Percentiles rank a stretch among this genome's conserved stretches.
These are phyloP conservation scores for Pistacia integerrima DNA, from an alignment of 345 rosid genomes.

Conservation along the genomic window DNA sequence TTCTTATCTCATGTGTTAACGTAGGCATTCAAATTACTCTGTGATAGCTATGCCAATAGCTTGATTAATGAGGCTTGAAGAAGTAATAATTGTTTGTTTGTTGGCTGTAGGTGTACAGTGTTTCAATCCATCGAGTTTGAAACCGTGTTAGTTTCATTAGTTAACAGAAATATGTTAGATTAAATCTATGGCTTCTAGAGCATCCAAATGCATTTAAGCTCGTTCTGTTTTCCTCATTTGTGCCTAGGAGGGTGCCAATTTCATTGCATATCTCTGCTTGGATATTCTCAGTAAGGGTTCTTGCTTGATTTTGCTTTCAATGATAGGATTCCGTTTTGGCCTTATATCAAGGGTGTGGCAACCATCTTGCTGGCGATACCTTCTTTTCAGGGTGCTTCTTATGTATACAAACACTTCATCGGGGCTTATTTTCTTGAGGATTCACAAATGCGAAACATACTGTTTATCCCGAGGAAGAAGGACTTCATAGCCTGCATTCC, in stretches of 20 bases:
- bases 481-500: not conserved
- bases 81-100: not conserved
- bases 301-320: not conserved
- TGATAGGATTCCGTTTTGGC: slow-evolving; percentile 42
- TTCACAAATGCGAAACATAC: slow-evolving; percentile 16
- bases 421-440: slow-evolving; percentile 19
- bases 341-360: slow-evolving; percentile 33
- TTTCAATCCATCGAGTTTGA: not conserved
- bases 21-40: not conserved
- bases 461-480: slow-evolving; percentile 5
- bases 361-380: slow-evolving; percentile 33
- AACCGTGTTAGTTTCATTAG: not conserved
- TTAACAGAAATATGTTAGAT: not conserved
- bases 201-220: not conserved
- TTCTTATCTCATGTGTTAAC: not conserved
- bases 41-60: not conserved
- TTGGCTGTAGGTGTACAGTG: not conserved
- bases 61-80: not conserved
- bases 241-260: not conserved
- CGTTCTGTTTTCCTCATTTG: not conserved
- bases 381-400: slow-evolving; percentile 40
- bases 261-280: not conserved
- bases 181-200: not conserved
- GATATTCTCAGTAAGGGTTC: not conserved
- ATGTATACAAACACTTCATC: slow-evolving; percentile 23